These are phyloP conservation scores for Cyberlindnera samutprakarnensis DNA, from an alignment of 805 yeast species.

Conservation along the genomic window DNA sequence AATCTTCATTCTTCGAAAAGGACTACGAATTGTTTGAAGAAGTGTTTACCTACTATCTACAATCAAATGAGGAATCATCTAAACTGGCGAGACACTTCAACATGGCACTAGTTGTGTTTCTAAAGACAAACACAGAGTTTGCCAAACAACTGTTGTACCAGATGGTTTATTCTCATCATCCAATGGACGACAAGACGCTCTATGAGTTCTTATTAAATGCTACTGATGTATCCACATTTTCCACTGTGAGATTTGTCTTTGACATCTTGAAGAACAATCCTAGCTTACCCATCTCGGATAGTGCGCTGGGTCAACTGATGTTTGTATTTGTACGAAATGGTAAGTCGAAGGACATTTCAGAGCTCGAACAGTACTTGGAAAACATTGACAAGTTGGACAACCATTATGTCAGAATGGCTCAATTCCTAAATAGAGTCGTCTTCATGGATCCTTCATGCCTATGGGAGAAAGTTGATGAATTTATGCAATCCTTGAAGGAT, in stretches of 20 bases:
- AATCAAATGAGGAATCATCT: constrained; percentile 4
- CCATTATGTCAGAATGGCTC: constrained; percentile 7
- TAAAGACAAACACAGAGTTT: constrained; percentile 17
- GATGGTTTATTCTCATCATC: constrained; percentile 19
- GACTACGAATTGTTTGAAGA: constrained; percentile 13
- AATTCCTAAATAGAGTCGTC: constrained; percentile 3
- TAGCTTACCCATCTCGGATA: background rate
- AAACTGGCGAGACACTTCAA: constrained; percentile 13
- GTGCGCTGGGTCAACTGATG: constrained; percentile 4
- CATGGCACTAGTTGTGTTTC: constrained; percentile 15
- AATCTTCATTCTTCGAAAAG: constrained; percentile 1
- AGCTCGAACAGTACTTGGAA: constrained; percentile 2
- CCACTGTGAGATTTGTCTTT: constrained; percentile 14
- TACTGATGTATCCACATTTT: constrained; percentile 12
- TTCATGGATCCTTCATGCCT: too few relatives aligned
- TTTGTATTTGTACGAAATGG: constrained; percentile 9
- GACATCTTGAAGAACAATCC: constrained; percentile 15
- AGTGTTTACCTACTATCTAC: constrained; percentile 14
- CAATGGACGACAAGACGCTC: constrained; percentile 17
- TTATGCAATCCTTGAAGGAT: too few relatives aligned
- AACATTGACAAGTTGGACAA: constrained; percentile 1
- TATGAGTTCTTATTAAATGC: constrained; percentile 14
- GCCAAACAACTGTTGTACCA: constrained; percentile 22
- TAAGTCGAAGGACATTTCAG: constrained; percentile 5
- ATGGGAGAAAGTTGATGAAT: too few relatives aligned